phyloP scores from a whole-genome alignment of 225 moss, liverwort and hornwort genomes.

The Bryum argenteum region DNA sequence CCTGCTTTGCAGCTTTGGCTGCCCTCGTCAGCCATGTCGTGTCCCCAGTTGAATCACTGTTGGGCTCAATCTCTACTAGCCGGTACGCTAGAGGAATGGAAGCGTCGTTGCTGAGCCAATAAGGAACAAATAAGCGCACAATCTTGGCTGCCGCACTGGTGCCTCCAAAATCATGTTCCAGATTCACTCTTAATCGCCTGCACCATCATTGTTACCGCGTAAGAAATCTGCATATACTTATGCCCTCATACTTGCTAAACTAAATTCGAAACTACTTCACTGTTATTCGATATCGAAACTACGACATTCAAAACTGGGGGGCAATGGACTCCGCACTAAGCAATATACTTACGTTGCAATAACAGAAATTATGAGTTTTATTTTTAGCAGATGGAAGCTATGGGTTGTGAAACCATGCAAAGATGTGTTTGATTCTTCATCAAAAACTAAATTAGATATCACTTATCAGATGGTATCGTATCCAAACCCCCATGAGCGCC shows the following conservation, averaged over 20 bases:
- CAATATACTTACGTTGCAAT: too few species aligned
- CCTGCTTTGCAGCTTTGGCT: conserved; percentile 97
- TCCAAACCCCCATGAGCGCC: too few species aligned
- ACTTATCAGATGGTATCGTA: too few species aligned
- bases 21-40: conserved; percentile 84
- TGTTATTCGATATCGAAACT: background rate
- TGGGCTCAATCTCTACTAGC: conserved; percentile 91
- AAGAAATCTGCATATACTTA: conserved; percentile 23
- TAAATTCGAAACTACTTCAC: background rate
- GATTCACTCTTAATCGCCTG: conserved; percentile 91
- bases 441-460: too few species aligned
- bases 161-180: conserved; percentile 95
- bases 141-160: conserved; percentile 83
- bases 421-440: too few species aligned
- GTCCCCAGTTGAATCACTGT: conserved; percentile 70
- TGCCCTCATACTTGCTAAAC: conserved; percentile 3
- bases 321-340: too few species aligned
- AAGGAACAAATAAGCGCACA: conserved; percentile 94
- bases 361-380: too few species aligned
- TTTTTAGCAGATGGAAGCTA: too few species aligned
- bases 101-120: conserved; percentile 92
- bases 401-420: too few species aligned
- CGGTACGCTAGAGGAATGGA: conserved; percentile 79
- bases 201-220: conserved; percentile 32
- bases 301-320: too few species aligned